Conservation (phyloP, 1,284 basidiomycete species). For the Caloboletus inedulis region DNA sequence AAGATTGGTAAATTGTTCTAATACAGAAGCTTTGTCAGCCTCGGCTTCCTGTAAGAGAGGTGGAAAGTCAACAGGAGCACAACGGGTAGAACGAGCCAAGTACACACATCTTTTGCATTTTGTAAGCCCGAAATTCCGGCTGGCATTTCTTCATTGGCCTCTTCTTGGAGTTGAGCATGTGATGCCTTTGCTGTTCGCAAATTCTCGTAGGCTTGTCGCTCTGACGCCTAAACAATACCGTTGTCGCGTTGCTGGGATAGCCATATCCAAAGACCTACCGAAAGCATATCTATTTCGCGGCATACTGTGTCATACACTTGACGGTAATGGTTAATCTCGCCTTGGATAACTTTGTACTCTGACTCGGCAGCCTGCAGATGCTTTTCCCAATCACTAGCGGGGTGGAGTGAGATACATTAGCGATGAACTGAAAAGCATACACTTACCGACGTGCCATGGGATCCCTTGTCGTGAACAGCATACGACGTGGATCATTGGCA, state of each 20-base stretch:
- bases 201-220: slow-evolving; percentile 26
- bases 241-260: background rate
- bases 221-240: slow-evolving; percentile 24
- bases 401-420: background rate
- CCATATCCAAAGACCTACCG: slow-evolving; percentile 14
- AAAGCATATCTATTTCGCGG: slow-evolving; percentile 20
- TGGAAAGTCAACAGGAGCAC: background rate
- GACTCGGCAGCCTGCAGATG: slow-evolving; percentile 25
- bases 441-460: slow-evolving; percentile 35
- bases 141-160: slow-evolving; percentile 73
- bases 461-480: slow-evolving; percentile 47
- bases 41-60: slow-evolving; percentile 47
- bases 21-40: slow-evolving; percentile 47
- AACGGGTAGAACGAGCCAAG: background rate
- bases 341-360: slow-evolving; percentile 24
- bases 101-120: slow-evolving; percentile 48
- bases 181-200: slow-evolving; percentile 32
- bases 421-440: background rate
- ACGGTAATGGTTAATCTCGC: slow-evolving; percentile 15
- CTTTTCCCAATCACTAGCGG: slow-evolving; percentile 29
- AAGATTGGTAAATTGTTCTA: slow-evolving; percentile 50
- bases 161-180: slow-evolving; percentile 47
- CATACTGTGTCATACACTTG: slow-evolving; percentile 22
- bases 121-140: slow-evolving; percentile 67
- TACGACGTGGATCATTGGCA: slow-evolving; percentile 41